Evolutionary conservation across 2,329 filamentous ascomycete genomes (phyloP).

Genomic region (Dryadomyces quercus-mongolicae): DNA sequence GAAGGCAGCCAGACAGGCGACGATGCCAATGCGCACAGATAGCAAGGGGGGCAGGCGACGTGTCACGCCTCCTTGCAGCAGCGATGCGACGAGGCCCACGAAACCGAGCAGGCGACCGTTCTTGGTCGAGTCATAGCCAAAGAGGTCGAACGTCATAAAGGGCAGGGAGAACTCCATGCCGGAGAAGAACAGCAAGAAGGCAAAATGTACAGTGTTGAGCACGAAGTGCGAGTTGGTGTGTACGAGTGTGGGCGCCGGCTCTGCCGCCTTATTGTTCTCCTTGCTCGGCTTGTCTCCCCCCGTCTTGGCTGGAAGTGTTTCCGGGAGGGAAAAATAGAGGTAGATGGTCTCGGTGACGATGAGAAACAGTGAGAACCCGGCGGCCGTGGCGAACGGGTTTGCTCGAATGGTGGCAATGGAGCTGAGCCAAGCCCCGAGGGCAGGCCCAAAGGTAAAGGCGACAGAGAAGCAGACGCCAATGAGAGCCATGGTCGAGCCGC

Average conservation of each 20-base stretch:
- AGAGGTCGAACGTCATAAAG: slow-evolving; percentile 95
- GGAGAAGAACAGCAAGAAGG: slow-evolving; percentile 92
- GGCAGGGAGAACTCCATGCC: slow-evolving; percentile 97
- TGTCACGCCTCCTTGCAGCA: slow-evolving; percentile 90
- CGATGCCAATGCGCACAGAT: slow-evolving; percentile 67
- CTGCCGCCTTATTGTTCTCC: slow-evolving; percentile 28
- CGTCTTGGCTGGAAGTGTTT: slow-evolving; percentile 60
- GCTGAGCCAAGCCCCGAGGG: slow-evolving; percentile 76
- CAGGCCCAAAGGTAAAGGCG: slow-evolving; percentile 92
- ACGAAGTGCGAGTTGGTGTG: slow-evolving; percentile 74
- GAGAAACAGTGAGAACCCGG: slow-evolving; percentile 72
- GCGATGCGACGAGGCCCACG: slow-evolving; percentile 78
- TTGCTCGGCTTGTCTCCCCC: slow-evolving; percentile 14
- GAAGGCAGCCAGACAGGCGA: slow-evolving; percentile 69
- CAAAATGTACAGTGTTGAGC: slow-evolving; percentile 76
- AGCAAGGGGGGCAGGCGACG: slow-evolving; percentile 70
- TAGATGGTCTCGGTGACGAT: slow-evolving; percentile 83
- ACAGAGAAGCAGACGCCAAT: slow-evolving; percentile 95
- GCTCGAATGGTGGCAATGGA: slow-evolving; percentile 64
- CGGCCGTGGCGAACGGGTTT: slow-evolving; percentile 90
- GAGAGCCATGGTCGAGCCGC: slow-evolving; percentile 88
- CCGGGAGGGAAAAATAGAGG: slow-evolving; percentile 72
- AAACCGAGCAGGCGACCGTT: slow-evolving; percentile 82
- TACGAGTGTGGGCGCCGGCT: slow-evolving; percentile 43
- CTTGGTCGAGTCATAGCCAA: slow-evolving; percentile 64